Evolutionary conservation across 129 eudicot species (phyloP), one percentile per base, ranked within the genome.

Genomic region (Ambrosia artemisiifolia): DNA sequence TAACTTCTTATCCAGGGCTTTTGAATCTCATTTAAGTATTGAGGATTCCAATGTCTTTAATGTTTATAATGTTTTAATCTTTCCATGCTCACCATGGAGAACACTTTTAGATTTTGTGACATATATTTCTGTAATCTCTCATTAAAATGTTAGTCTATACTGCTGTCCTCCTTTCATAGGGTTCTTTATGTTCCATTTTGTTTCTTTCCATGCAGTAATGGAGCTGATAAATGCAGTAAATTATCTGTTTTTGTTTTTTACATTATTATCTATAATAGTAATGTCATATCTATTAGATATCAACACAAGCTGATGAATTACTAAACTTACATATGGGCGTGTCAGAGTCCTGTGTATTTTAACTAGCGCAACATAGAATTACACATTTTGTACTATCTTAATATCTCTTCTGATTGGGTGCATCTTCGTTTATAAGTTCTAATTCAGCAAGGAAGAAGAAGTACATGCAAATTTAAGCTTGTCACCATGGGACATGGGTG

Each of bases 31-130:
- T 43, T 44, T 43, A 64, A 20, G 18, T 51, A n/a, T 8, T 51
- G 72, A 63, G 79, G 71, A 54, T 50, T 64, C 30, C 33, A 74
- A 65, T 35, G 40, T 44, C 72, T 5, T 65, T 4, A 7, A 4
- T 0, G 12, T 20, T 67, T 24, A 19, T 18, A 12, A 7, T 17
- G 51, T 64, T 64, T 67, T 46, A 32, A 46, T 44, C 4, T n/a
- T 11, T 20, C 57, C 11, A 19, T 16, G 14, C 8, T 35, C 30
- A 14, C 49, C 16, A 1, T 36, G 53, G 20, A 65, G 63, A 19
- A 13, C 44, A 11, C 18, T 34, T 50, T 50, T 34, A 11, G 28
- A 49, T 49, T 49, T 33, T 50, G 33, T 69, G 32, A 32, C 62
- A 32, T 68, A 46, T 18, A 30, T 49, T 48, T 4, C 20, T 5